Conservation (phyloP, 805 yeast genomes). For the Pichia cephalocereana region DNA sequence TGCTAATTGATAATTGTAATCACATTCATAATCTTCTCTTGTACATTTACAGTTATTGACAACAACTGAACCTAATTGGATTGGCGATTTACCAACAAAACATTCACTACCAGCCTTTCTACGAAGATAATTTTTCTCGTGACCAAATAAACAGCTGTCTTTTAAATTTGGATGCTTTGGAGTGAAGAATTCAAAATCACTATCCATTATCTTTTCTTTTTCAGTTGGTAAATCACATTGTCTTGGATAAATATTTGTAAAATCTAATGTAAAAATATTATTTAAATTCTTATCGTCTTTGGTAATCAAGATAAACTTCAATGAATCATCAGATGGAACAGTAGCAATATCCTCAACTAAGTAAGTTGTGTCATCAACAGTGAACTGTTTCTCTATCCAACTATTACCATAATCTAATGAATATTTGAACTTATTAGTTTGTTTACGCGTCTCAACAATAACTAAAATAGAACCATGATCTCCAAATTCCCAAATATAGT, state of each 20-base stretch:
- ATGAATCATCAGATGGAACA: constrained; percentile 83
- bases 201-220: constrained; percentile 9
- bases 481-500: constrained; percentile 90
- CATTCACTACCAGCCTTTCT: constrained; percentile 54
- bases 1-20: constrained; percentile 66
- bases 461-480: constrained; percentile 87
- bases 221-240: constrained; percentile 46
- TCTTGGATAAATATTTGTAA: constrained; percentile 38
- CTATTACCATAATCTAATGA: constrained; percentile 73
- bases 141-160: constrained; percentile 62
- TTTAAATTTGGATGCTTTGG: constrained; percentile 47
- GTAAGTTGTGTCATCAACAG: constrained; percentile 39
- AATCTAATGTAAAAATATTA: constrained; percentile 46
- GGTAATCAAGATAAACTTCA: constrained; percentile 63
- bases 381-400: constrained; percentile 63
- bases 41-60: constrained; percentile 73
- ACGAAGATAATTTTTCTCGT: constrained; percentile 49
- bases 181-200: constrained; percentile 58
- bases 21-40: constrained; percentile 88
- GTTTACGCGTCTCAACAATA: constrained; percentile 48
- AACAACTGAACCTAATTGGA: constrained; percentile 46
- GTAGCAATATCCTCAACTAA: constrained; percentile 68
- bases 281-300: constrained; percentile 27
- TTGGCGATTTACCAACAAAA: constrained; percentile 58
- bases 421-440: constrained; percentile 50